Base-by-base conservation (phyloP, 2,329 filamentous ascomycete species). In the Aspergillus fumigatus region DNA sequence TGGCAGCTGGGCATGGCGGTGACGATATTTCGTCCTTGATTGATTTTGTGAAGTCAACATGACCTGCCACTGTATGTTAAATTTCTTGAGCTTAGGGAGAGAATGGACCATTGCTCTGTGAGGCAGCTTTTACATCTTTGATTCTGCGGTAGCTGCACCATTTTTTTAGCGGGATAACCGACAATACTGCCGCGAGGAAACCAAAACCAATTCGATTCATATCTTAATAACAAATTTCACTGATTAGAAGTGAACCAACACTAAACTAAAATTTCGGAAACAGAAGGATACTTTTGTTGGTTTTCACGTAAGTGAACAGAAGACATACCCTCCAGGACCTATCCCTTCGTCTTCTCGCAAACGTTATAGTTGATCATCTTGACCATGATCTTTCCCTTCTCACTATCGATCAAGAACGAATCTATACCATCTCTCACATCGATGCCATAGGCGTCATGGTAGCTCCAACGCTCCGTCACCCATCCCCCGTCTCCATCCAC, bases 301-400 rank as follows among this genome's bases (percentile, higher is more conserved):
- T 26, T 26, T 26, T 26, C 25, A 26, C 25, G 5, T 6, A 26
- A 26, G 6, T 6, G 25, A 6, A 26, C 25, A 26, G 25, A 14
- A 32, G 11, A 4, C 29, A 14, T 32, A 11, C 2, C 11, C 14
- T 1, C 11, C 3, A 5, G 4, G 11, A 14, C 29, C 29, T 32
- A 32, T 5, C 0, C 5, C 11, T 32, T 32, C 3, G 29, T 32
- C 10, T 32, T 32, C 29, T 14, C 4, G 2, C 11, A 11, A 32
- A 58, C 47, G 32, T 45, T 50, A 19, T 55, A 58, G 32, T 58
- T 55, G 19, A 58, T 58, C 38, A 58, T 41, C 53, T 52, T 55
- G 3, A 55, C 50, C 35, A 41, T 47, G 21, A 58, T 58, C 53
- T 58, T 55, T 0, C 50, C 53, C 25, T 40, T 41, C 5, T 53